Percentiles rank a stretch among this genome's conserved stretches.
Evolutionary conservation across 805 yeast species (phyloP).

Genomic region (Yamadazyma phyllophila): DNA sequence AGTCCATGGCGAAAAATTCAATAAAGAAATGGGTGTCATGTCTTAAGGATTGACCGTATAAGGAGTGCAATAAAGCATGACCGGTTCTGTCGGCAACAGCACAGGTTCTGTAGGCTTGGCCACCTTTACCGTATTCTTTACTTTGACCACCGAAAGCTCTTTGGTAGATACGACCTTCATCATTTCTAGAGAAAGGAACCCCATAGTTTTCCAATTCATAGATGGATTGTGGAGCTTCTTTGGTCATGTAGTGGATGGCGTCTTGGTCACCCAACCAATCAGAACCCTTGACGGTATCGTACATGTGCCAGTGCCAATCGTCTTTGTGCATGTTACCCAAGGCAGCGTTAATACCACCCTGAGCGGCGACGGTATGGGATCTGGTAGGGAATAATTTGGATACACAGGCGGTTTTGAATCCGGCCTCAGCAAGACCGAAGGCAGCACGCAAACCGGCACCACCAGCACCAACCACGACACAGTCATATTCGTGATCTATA

Average conservation of each 20-base stretch:
- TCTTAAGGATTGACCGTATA: constrained; percentile 93
- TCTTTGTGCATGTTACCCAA: constrained; percentile 97
- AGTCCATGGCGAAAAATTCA: constrained; percentile 93
- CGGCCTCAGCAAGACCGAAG: constrained; percentile 94
- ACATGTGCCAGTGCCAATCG: constrained; percentile 99
- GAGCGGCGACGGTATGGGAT: constrained; percentile 98
- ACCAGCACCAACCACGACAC: constrained; percentile 98
- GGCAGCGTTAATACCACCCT: constrained; percentile 99
- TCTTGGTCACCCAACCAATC: constrained; percentile 99
- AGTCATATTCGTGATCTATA: constrained; percentile 96
- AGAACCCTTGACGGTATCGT: constrained; percentile 98
- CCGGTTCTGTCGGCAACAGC: constrained; percentile 99
- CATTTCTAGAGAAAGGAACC: constrained; percentile 96
- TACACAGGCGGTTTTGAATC: constrained; percentile 96
- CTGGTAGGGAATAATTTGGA: constrained; percentile 97
- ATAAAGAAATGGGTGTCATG: constrained; percentile 98
- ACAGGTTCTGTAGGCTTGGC: constrained; percentile 98
- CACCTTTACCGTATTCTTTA: constrained; percentile 94
- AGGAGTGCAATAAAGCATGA: constrained; percentile 91
- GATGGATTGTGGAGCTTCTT: constrained; percentile 94
- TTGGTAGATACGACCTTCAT: constrained; percentile 95
- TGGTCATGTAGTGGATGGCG: constrained; percentile 98
- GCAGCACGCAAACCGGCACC: constrained; percentile 99
- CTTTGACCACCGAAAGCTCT: constrained; percentile 99
- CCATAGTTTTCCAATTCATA: constrained; percentile 98